Evolutionary conservation across 371 early-diverging fungal species (phyloP), one percentile per base, ranked within the genome.

Genomic region (Lichtheimia hyalospora): DNA sequence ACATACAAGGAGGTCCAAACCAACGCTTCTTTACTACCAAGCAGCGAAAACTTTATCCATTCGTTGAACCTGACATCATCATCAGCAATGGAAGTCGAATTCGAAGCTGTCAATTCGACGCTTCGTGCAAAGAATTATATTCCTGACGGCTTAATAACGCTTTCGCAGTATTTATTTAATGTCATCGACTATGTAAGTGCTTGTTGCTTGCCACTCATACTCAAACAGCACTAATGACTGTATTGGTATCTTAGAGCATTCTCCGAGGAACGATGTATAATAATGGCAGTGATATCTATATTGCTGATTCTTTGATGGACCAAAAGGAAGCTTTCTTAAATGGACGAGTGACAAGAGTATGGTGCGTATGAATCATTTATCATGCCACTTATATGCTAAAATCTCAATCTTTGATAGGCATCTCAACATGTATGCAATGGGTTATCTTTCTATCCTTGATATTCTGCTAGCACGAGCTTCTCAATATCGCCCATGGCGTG

Each of bases 271-370:
- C 66, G 18, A 14, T 72, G 48, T 25, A 42, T 5, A 57, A 58
- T 5, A 57, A 58, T 15, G 51, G 23, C 3, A 64, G 62, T 15
- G 50, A 52, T 3, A 20, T 72, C 3, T 72, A 72, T 48, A 66
- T 69, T 14, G 58, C 64, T 5, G 54, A 64, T 25, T 64, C 63
- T 14, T 40, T 69, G 34, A 66, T 60, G 50, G 67, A 69, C 28
- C 73, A 72, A 40, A 54, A 64, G 14, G 61, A 64, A 48, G 73
- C 73, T 5, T 72, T 49, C 52, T 23, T 72, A 12, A 54, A 69
- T 18, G 73, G 67, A 15, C 51, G 67, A 13, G 50, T 64, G 0
- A 27, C 39, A n/a, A 27, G 57, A 41, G 39, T 72, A 39, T 72
- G 73, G 73, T 67, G 64, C 25, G 56, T 49, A 7, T 18, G 15